Conservation (phyloP, 768 basidiomycete species). For the Polyporus arcularius region DNA sequence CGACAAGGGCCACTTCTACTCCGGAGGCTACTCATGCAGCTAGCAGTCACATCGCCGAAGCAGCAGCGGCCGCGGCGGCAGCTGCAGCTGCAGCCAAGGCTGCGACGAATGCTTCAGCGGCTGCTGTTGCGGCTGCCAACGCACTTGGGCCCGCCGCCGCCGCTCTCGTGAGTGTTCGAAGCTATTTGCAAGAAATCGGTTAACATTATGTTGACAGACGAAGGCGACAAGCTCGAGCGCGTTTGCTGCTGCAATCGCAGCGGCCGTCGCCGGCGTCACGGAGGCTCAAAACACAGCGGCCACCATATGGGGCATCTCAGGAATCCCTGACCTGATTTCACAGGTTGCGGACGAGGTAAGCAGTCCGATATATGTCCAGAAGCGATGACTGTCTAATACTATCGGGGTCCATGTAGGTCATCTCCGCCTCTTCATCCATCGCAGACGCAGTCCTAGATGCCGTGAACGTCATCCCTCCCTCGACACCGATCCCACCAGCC, state of each 20-base stretch:
- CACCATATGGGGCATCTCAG: background rate
- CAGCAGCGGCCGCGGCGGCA: background rate
- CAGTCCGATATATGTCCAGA: background rate
- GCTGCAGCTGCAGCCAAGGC: background rate
- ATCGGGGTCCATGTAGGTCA: background rate
- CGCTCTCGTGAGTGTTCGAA: background rate
- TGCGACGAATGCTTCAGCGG: background rate
- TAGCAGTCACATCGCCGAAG: background rate
- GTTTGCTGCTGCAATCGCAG: background rate
- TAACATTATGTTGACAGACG: background rate
- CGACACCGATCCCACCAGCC: background rate
- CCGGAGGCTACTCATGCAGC: background rate
- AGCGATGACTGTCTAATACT: background rate
- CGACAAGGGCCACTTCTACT: background rate
- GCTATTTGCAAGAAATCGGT: background rate
- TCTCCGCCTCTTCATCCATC: background rate
- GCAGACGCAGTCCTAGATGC: background rate
- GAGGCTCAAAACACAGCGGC: background rate
- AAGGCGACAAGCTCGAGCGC: background rate
- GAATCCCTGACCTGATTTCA: background rate
- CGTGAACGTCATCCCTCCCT: slow-evolving; percentile 3
- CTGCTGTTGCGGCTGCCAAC: background rate
- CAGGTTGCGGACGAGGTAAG: background rate
- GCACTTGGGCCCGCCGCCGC: slow-evolving; percentile 4
- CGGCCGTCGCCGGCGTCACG: background rate